A percentile compares a stretch with the other conserved stretches of the same genome.
These are phyloP conservation scores for Heterobasidion occidentale DNA, from an alignment of 1,284 basidiomycete species.

Conservation along the genomic window DNA sequence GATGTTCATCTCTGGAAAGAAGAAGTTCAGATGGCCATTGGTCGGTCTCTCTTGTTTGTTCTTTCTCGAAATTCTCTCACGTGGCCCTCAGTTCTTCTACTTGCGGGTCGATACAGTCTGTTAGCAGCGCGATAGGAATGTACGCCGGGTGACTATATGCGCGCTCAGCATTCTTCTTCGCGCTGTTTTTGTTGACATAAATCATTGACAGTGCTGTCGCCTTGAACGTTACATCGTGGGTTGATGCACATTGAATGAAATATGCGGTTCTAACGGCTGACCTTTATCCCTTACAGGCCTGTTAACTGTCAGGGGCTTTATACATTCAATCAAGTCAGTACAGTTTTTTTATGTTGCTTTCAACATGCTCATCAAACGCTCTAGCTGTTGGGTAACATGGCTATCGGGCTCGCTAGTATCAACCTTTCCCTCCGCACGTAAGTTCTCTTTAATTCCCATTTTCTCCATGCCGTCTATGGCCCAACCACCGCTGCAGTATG, in stretches of 20 bases:
- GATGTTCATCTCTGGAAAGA: constrained; percentile 51
- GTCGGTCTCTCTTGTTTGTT: constrained; percentile 12
- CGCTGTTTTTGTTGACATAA: not conserved
- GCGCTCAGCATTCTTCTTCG: not conserved
- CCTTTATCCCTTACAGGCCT: constrained; percentile 27
- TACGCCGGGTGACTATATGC: constrained; percentile 21
- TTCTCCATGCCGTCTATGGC: constrained; percentile 3
- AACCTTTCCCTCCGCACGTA: constrained; percentile 75
- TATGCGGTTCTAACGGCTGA: not conserved
- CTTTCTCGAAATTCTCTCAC: no score
- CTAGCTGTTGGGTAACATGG: constrained; percentile 56
- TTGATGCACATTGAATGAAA: not conserved
- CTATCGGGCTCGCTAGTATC: constrained; percentile 70
- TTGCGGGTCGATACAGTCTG: constrained; percentile 62
- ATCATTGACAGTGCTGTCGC: not conserved
- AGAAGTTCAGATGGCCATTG: constrained; percentile 41
- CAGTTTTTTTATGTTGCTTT: not conserved
- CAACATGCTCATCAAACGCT: not conserved
- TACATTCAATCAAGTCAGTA: constrained; percentile 52
- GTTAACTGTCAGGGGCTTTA: constrained; percentile 64
- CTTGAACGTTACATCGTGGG: not conserved
- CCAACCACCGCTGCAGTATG: constrained; percentile 32
- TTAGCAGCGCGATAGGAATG: constrained; percentile 65
- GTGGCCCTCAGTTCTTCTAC: constrained; percentile 51
- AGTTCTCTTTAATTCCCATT: constrained; percentile 16